A percentile compares a stretch with the other conserved stretches of the same genome.
These are phyloP conservation scores for Ceratocystis cacaofunesta DNA, from an alignment of 2,329 filamentous ascomycete species.

Conservation along the genomic window DNA sequence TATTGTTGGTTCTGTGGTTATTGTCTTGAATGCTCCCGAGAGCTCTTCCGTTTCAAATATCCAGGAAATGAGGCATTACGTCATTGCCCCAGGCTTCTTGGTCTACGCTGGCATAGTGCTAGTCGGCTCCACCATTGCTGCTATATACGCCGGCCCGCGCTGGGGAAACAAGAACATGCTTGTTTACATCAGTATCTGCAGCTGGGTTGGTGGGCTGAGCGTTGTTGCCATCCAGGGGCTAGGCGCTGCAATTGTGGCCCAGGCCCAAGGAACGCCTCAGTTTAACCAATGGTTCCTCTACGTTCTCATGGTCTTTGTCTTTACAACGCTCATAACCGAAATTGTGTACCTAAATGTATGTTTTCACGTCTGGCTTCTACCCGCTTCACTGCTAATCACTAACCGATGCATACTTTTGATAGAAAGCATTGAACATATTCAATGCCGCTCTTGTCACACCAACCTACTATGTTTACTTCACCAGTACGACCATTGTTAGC, in stretches of 20 bases:
- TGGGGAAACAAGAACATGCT: conserved; percentile 97
- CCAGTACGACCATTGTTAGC: conserved; percentile 84
- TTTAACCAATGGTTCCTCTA: conserved; percentile 98
- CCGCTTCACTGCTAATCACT: neutral
- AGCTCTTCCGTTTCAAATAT: conserved; percentile 76
- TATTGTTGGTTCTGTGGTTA: conserved; percentile 82
- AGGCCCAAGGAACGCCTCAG: conserved; percentile 65
- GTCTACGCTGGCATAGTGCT: conserved; percentile 73
- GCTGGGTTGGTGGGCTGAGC: conserved; percentile 81
- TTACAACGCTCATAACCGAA: conserved; percentile 77
- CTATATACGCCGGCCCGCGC: conserved; percentile 66
- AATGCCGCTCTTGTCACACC: conserved; percentile 94
- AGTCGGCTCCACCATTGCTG: conserved; percentile 53
- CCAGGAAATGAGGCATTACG: conserved; percentile 80
- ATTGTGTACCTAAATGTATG: conserved; percentile 92
- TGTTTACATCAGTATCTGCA: conserved; percentile 93
- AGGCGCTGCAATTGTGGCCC: conserved; percentile 78
- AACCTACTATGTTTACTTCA: conserved; percentile 98
- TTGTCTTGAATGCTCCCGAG: conserved; percentile 81
- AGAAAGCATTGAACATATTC: conserved; percentile 98
- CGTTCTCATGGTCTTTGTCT: conserved; percentile 77
- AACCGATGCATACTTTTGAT: conserved; percentile 16
- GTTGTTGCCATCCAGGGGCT: conserved; percentile 90
- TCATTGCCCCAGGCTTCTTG: conserved; percentile 75
- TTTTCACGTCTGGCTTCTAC: conserved; percentile 20